These are phyloP conservation scores for Huntiella abstrusa DNA, from an alignment of 2,329 filamentous ascomycete species.

Conservation along the genomic window DNA sequence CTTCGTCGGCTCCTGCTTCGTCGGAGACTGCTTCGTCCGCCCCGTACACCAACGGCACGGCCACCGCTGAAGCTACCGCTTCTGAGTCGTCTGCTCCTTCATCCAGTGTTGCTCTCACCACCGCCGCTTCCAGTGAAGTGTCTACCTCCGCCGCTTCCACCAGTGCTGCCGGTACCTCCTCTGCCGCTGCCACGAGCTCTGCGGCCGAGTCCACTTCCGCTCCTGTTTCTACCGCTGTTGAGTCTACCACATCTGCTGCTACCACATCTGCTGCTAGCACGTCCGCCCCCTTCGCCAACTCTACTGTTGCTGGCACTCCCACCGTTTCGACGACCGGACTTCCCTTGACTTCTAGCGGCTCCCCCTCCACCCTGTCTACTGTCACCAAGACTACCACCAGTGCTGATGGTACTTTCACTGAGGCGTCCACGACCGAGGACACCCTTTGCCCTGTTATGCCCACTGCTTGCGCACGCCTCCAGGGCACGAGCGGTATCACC, in stretches of 20 bases:
- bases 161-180: background rate
- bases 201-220: background rate
- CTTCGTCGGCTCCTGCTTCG: background rate
- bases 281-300: background rate
- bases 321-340: background rate
- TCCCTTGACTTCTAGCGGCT: background rate
- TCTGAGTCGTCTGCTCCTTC: background rate
- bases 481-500: background rate
- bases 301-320: background rate
- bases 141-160: no score
- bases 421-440: background rate
- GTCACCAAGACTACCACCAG: constrained; percentile 1
- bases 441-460: constrained; percentile 1
- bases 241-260: background rate
- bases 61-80: background rate
- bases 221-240: background rate
- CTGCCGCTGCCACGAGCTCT: background rate
- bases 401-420: background rate
- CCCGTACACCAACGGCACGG: background rate
- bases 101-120: no score
- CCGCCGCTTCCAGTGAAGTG: no score
- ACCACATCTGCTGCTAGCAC: background rate
- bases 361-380: background rate
- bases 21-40: background rate
- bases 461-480: background rate